Percentiles rank a stretch among this genome's conserved stretches.
Conservation (phyloP, 805 yeast species). For the Starmerella riodocensis region DNA sequence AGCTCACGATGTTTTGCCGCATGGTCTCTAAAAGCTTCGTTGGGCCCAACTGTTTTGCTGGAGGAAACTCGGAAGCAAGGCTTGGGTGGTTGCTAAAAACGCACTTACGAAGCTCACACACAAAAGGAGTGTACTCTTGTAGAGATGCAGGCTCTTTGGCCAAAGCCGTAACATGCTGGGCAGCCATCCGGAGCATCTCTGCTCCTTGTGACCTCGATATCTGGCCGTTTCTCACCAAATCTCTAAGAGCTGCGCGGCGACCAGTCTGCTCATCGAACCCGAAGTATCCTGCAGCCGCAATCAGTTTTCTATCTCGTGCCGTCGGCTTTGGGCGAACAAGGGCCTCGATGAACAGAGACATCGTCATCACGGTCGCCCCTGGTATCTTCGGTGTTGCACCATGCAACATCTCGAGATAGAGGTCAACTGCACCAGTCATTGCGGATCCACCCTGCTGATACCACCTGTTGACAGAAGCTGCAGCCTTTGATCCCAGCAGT, state of each 20-base stretch:
- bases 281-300: not conserved
- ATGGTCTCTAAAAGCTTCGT: constrained; percentile 1
- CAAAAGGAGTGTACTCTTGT: not conserved
- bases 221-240: not conserved
- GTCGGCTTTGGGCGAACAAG: not conserved
- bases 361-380: no score
- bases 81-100: not conserved
- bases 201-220: not conserved
- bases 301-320: not conserved
- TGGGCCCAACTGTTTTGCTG: not conserved
- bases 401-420: no score
- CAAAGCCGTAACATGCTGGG: not conserved
- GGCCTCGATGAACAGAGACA: not conserved
- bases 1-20: not conserved
- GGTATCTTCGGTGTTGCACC: no score
- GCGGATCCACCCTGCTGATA: no score
- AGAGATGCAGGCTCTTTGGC: not conserved
- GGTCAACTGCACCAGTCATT: no score
- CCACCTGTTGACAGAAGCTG: no score
- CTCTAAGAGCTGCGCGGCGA: not conserved
- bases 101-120: not conserved
- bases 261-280: not conserved
- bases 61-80: not conserved
- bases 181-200: not conserved
- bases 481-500: no score